These are phyloP conservation scores for Geosmithia putterillii DNA, from an alignment of 2,329 filamentous ascomycete species.

Conservation along the genomic window DNA sequence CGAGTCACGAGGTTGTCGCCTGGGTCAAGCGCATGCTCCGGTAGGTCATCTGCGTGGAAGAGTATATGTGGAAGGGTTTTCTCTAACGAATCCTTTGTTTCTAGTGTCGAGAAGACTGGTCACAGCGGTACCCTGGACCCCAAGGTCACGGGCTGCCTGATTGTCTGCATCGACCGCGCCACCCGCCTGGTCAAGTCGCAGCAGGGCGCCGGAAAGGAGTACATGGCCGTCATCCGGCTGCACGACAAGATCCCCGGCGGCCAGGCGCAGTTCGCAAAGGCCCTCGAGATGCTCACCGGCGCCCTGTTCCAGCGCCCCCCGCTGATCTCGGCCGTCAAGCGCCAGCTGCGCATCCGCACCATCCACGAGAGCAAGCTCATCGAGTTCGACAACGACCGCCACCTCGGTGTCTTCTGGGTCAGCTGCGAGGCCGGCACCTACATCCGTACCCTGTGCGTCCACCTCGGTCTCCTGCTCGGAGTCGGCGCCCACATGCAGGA, in stretches of 20 bases:
- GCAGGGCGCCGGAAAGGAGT: constrained; percentile 98
- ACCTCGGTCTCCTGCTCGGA: constrained; percentile 63
- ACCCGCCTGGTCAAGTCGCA: constrained; percentile 98
- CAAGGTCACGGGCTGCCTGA: constrained; percentile 92
- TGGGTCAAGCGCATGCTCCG: constrained; percentile 97
- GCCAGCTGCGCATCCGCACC: constrained; percentile 93
- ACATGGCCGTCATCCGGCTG: constrained; percentile 87
- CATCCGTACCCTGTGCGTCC: constrained; percentile 95
- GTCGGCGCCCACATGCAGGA: constrained; percentile 98
- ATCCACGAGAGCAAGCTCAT: constrained; percentile 95
- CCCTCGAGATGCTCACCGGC: constrained; percentile 90
- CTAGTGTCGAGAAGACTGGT: constrained; percentile 71
- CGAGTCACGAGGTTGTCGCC: constrained; percentile 95
- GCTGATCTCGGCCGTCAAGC: constrained; percentile 96
- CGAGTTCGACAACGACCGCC: constrained; percentile 97
- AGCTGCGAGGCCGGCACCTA: constrained; percentile 97
- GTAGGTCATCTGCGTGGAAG: constrained; percentile 29
- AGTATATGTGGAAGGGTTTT: background rate
- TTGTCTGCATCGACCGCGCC: constrained; percentile 91
- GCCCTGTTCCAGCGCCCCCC: constrained; percentile 87
- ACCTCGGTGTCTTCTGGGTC: constrained; percentile 98
- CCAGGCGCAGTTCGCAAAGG: constrained; percentile 83
- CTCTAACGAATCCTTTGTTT: background rate
- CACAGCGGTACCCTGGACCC: constrained; percentile 97
- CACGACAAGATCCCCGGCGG: constrained; percentile 93